Evolutionary conservation across 306 rosid genomes (phyloP), one percentile per base, ranked within the genome.

Genomic region (Fragaria vesca): DNA sequence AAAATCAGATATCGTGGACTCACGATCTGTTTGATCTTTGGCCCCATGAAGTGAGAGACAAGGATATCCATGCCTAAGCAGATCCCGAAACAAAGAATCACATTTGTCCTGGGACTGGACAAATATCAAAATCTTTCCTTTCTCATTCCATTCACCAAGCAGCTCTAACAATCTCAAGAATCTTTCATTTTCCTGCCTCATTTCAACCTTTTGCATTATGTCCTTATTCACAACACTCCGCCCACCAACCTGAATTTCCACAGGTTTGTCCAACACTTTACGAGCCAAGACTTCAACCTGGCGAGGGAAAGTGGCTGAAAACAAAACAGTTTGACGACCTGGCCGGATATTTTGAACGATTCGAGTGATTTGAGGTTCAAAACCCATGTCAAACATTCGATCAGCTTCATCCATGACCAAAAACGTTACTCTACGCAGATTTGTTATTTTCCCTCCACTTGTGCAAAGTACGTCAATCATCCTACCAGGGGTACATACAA

Each of bases 371-470:
- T 94, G 98, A 66, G 98, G 98, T 80, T 94, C 97, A 83, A 94
- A 94, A 32, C 98, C 98, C 98, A 94, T 94, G 88, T 94, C 98
- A 86, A 94, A 91, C 98, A 94, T 94, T 76, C 97, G 85, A 87
- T 94, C 98, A 78, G 98, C 98, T 85, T 94, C 98, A 82, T 91
- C 98, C 96, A 94, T 90, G 66, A 90, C 98, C 81, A 94, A 80
- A 82, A 85, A 94, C 47, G 98, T 90, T 78, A 91, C 98, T 82
- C 97, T 86, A 28, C 94, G 97, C 78, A 94, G 85, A 89, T 90
- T 91, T 72, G 96, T 87, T 76, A 94, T 94, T 82, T 90, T 94
- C 62, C 98, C 98, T 71, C 94, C 91, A 74, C 98, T 94, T 67
- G 98, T 94, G 83, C 98, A 94, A 12, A 94, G 85, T 86, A 94